phyloP scores from a whole-genome alignment of 805 yeast species.

The Candida multigemmis region DNA sequence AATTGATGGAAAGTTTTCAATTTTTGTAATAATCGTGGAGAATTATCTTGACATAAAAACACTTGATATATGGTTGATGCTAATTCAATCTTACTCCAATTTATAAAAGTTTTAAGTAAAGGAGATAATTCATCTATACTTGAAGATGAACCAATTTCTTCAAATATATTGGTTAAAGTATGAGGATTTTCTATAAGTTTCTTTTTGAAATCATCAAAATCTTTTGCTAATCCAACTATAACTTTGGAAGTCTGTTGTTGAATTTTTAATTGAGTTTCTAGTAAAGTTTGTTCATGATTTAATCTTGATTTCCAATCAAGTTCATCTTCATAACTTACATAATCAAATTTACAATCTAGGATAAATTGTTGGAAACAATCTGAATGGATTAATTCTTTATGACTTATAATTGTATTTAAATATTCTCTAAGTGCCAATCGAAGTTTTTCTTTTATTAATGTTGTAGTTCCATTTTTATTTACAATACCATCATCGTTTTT shows the following conservation, averaged over 20 bases:
- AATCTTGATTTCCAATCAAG: constrained; percentile 51
- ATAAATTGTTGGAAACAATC: constrained; percentile 47
- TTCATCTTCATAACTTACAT: constrained; percentile 32
- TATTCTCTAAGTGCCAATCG: constrained; percentile 74
- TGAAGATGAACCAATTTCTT: constrained; percentile 51
- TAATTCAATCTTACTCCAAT: constrained; percentile 75
- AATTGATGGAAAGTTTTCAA: constrained; percentile 62
- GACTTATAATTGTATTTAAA: constrained; percentile 41
- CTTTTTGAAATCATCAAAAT: constrained; percentile 51
- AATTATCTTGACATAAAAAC: constrained; percentile 72
- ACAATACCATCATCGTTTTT: constrained; percentile 23
- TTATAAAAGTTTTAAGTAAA: constrained; percentile 58
- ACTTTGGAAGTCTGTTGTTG: constrained; percentile 58
- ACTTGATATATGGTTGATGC: constrained; percentile 79
- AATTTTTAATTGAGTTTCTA: constrained; percentile 60
- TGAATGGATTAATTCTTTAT: constrained; percentile 48
- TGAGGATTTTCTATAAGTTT: constrained; percentile 39
- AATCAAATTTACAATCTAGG: constrained; percentile 23
- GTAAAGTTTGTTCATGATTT: constrained; percentile 48
- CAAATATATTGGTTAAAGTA: constrained; percentile 54
- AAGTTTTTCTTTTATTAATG: constrained; percentile 62
- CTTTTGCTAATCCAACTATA: constrained; percentile 43
- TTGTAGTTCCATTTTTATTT: background rate
- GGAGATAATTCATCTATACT: constrained; percentile 54
- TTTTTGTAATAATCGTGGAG: constrained; percentile 68